Evolutionary conservation across 306 rosid genomes (phyloP), one percentile per base, ranked within the genome.

Genomic region (Arachis hypogaea): DNA sequence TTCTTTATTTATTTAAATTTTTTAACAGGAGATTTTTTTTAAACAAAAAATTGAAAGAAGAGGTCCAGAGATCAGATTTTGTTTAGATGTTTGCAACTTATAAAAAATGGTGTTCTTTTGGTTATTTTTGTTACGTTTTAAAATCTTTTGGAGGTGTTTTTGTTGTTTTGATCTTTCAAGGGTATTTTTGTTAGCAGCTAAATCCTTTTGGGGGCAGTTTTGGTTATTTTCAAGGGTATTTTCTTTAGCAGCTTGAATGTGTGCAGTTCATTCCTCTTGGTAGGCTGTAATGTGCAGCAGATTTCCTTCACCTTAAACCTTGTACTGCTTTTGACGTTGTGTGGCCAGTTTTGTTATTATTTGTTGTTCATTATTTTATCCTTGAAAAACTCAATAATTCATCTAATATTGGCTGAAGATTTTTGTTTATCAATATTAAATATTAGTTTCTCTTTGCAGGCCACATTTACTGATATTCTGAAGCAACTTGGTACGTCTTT

Each of bases 381-480:
- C 58, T 22, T 59, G 46, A 60, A 54, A 71, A 29, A 16, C 49
- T 64, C 28, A 42, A 43, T 38, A 42, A 16, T 72, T 22, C 54
- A 46, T 47, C 40, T 72, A 7, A 47, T 52, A 59, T 59, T 54
- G 29, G 5, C 12, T n/a, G 33, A 58, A 61, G 49, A 11, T 73
- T 18, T 46, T 7, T 66, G 11, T 63, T 16, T 6, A 12, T 57
- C 55, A 36, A 56, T 72, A 56, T 42, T 85, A 6, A 78, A 69
- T 9, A 3, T 47, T 11, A 7, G 42, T 66, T 41, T 66, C 63
- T 46, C 18, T 84, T 74, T 77, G 97, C 93, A 94, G 98, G 98
- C 98, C 56, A 94, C 98, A 65, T 94, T 94, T 84, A 94, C 97
- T 0, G 98, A 94, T 86, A 94, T 94, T 82, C 91, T 94, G 86